phyloP scores from a whole-genome alignment of 2,329 filamentous ascomycete species.

The Aspergillus aculeatinus region DNA sequence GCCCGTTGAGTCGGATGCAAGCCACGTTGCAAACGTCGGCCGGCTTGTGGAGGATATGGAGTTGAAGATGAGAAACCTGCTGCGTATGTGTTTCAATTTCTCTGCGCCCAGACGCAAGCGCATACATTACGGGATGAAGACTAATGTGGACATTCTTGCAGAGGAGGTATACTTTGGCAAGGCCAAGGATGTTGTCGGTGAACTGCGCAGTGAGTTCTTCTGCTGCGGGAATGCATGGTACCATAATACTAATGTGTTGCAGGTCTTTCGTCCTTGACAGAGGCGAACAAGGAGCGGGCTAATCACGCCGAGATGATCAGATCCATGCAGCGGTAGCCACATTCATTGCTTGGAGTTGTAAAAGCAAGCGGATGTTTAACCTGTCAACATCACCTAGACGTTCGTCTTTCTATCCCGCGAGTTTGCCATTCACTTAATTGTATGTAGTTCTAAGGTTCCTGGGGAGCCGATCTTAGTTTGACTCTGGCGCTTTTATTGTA shows the following conservation, averaged over 20 bases:
- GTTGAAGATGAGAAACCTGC: slow-evolving; percentile 95
- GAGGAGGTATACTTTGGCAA: slow-evolving; percentile 99
- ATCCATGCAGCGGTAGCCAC: slow-evolving; percentile 47
- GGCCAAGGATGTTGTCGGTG: slow-evolving; percentile 96
- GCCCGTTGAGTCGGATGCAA: slow-evolving; percentile 82
- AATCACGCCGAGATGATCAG: slow-evolving; percentile 86
- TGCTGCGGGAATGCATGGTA: background rate
- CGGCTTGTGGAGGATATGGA: slow-evolving; percentile 98
- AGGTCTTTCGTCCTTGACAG: slow-evolving; percentile 75
- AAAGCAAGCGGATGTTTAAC: background rate
- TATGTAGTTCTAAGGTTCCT: slow-evolving; percentile 20
- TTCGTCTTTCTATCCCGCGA: slow-evolving; percentile 1
- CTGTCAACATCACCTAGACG: background rate
- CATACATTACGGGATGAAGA: background rate
- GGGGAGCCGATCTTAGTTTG: slow-evolving; percentile 13
- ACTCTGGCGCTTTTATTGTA: background rate
- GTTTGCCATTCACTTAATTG: slow-evolving; percentile 8
- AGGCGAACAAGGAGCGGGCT: slow-evolving; percentile 78
- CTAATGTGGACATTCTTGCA: slow-evolving; percentile 28
- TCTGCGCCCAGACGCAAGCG: background rate
- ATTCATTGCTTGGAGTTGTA: background rate
- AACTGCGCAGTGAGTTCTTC: slow-evolving; percentile 69
- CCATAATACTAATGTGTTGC: slow-evolving; percentile 15
- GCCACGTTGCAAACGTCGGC: slow-evolving; percentile 94
- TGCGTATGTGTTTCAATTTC: slow-evolving; percentile 54